These are phyloP conservation scores for Aquilaria sinensis DNA, from an alignment of 345 rosid species.

Conservation along the genomic window DNA sequence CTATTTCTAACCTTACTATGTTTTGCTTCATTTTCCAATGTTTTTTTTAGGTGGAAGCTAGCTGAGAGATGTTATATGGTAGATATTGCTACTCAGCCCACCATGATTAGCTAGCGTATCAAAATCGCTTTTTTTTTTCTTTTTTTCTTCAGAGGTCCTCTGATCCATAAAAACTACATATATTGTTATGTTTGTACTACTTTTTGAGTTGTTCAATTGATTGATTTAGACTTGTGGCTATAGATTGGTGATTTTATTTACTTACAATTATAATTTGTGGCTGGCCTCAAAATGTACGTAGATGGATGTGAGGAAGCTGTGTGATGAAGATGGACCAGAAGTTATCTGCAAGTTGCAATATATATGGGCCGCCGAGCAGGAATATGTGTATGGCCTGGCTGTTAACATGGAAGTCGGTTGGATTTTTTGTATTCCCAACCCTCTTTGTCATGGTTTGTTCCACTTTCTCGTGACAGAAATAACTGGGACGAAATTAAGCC, in stretches of 20 bases:
- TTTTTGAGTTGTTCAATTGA: too few relatives aligned
- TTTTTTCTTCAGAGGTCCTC: not conserved
- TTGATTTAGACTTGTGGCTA: too few relatives aligned
- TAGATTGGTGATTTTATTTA: not conserved
- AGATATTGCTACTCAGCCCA: too few relatives aligned
- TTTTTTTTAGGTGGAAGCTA: constrained; percentile 38
- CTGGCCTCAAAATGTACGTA: constrained; percentile 29
- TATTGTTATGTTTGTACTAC: not conserved
- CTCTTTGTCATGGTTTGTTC: too few relatives aligned
- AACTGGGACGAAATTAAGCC: too few relatives aligned
- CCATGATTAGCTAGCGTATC: constrained; percentile 18
- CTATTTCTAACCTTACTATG: not conserved
- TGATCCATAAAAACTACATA: not conserved
- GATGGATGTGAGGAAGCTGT: constrained; percentile 31
- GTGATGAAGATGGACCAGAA: constrained; percentile 18
- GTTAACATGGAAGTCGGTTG: too few relatives aligned
- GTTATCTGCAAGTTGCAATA: constrained; percentile 28
- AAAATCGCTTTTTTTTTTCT: constrained; percentile 15
- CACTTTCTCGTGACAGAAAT: too few relatives aligned
- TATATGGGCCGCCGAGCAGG: too few relatives aligned
- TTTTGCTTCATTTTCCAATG: constrained; percentile 8
- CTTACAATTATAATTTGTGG: constrained; percentile 10
- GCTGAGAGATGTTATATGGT: not conserved
- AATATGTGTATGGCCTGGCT: too few relatives aligned
- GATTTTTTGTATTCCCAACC: too few relatives aligned